Evolutionary conservation across 352 stramenopile species (phyloP), one percentile per base, ranked within the genome.

Genomic region (Phytophthora idaei): DNA sequence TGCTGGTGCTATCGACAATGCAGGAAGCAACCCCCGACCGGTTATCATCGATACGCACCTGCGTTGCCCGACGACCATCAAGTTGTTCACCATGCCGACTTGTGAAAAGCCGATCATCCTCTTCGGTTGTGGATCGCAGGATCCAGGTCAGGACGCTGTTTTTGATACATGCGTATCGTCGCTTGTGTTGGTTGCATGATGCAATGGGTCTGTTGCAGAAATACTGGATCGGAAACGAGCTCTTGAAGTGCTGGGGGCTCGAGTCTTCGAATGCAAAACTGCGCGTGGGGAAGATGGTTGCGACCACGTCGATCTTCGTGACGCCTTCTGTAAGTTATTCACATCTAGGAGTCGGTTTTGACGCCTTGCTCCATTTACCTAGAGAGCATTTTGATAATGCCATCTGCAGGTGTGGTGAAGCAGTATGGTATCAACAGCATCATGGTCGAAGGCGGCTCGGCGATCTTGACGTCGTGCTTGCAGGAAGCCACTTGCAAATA

Each of bases 401-500:
- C 6, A 5, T 56, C 7, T n/a, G 17, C 36, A 91, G 83, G 67
- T 36, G 57, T 81, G 0, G 54, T 83, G 10, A 71, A 67, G 17
- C 32, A 61, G 11, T 65, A 76, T 51, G 85, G 81, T 0, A 69
- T 95, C 46, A 39, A 57, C 5, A 93, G 78, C 46, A 55, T 95
- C 28, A 97, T 95, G 89, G 66, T 97, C 14, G 89, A 97, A 78
- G 89, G 89, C 21, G 89, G 89, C 9, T 79, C 87, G 1, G 64
- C 78, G 3, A 88, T 97, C 48, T 78, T 97, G 28, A 83, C 83
- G n/a, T 73, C 81, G n/a, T 92, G 85, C 50, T 59, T 94, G 15
- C 65, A 68, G 34, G 73, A 81, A 61, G 70, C 67, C 17, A 65
- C 70, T 7, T 51, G 57, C 10, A 14, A 42, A 9, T 76, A 80